Evolutionary conservation across 495 filamentous ascomycete species (phyloP), one percentile per base, ranked within the genome.

Genomic region (Stereocaulon alpinum): DNA sequence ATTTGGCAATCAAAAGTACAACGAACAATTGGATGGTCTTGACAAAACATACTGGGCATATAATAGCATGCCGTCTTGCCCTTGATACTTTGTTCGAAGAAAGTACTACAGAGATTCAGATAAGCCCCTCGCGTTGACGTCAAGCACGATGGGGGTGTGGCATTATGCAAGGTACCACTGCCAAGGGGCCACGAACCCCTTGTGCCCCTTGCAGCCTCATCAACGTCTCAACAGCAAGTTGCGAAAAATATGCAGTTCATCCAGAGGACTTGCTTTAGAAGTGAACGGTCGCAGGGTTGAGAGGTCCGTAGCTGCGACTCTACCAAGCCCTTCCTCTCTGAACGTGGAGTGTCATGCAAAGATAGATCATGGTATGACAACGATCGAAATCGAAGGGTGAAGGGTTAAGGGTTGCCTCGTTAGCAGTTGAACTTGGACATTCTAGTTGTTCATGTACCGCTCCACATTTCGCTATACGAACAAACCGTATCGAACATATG

Each of bases 201-300:
- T 18, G 40, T 20, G 15, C 56, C 47, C 56, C 56, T 59, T 59
- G 56, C 56, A 59, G 48, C 34, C 24, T 22, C 15, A 45, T 15
- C 50, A 37, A 37, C 34, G 34, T 37, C 30, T 41, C 10, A 5
- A 30, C 48, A 5, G 34, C 27, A 27, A 15, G 32, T 17, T 30
- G 27, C 15, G 14, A 51, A 27, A 9, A 51, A 0, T 17, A 45
- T 17, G 22, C 43, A 18, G 17, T 12, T 49, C 15, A 37, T 37
- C 34, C 34, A 37, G 34, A 37, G 12, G 7, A 37, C 34, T 37
- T 37, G 4, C 34, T 10, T 6, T 37, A 37, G 34, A 2, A 37
- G 12, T 37, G 34, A 37, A 37, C 34, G 2, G 34, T 37, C 5
- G 34, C 34, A 37, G 34, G 34, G 12, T 37, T 37, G 34, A 12